These are phyloP conservation scores for Coprinopsis cinerea DNA, from an alignment of 768 basidiomycete species.

Conservation along the genomic window DNA sequence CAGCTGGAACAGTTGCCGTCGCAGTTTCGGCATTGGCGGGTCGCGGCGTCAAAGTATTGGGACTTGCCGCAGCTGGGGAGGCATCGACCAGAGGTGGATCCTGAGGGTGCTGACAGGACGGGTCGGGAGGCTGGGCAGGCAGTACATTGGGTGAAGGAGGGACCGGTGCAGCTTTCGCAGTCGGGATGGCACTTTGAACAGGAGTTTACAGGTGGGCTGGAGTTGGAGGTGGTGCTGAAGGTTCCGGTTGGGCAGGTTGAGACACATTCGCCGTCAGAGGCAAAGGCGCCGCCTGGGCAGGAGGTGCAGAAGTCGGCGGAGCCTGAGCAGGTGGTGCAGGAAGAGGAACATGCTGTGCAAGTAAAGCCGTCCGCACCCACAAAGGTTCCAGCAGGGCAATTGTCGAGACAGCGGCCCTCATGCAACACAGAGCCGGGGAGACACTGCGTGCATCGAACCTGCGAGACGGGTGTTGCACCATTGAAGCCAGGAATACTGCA, in stretches of 20 bases:
- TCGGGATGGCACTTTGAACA: conserved; percentile 79
- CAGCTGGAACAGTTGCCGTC: conserved; percentile 77
- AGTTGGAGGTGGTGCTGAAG: conserved; percentile 57
- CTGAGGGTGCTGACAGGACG: conserved; percentile 34
- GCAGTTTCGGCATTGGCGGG: conserved; percentile 58
- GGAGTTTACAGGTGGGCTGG: conserved; percentile 49
- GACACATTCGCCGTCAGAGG: conserved; percentile 67
- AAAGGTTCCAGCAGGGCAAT: conserved; percentile 71
- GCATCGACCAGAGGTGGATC: conserved; percentile 57
- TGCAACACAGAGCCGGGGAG: conserved; percentile 72
- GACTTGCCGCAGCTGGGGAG: conserved; percentile 65
- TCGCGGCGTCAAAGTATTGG: conserved; percentile 63
- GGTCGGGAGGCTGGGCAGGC: conserved; percentile 63
- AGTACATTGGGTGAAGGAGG: conserved; percentile 69
- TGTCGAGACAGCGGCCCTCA: conserved; percentile 59
- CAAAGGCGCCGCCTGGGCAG: conserved; percentile 61
- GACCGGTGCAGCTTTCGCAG: conserved; percentile 71
- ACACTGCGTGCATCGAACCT: conserved; percentile 73
- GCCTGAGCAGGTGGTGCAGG: conserved; percentile 55
- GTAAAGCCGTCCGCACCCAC: conserved; percentile 65
- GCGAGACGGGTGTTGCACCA: conserved; percentile 52
- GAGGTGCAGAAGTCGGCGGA: too few relatives aligned
- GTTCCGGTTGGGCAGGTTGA: conserved; percentile 64
- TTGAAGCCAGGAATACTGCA: conserved; percentile 71
- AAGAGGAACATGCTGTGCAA: conserved; percentile 68